Conservation (phyloP, 2,329 filamentous ascomycete species). For the Sphaerulina vaccinii region DNA sequence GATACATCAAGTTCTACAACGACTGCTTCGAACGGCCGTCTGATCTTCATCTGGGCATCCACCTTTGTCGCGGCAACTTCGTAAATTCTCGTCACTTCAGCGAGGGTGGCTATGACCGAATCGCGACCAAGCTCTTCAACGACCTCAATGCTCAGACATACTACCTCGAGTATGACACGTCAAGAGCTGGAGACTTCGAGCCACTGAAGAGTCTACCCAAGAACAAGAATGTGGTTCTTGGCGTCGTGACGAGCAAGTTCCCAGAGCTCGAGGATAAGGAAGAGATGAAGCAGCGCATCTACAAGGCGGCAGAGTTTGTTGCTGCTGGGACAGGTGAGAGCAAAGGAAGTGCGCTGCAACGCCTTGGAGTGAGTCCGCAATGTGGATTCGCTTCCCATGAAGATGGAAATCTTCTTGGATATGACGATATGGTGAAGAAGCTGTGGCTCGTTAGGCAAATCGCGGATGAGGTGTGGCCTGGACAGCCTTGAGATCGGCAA, state of each 20-base stretch:
- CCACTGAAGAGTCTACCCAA: constrained; percentile 37
- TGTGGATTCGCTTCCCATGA: background rate
- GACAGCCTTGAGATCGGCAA: background rate
- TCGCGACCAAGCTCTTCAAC: background rate
- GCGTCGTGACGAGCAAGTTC: constrained; percentile 50
- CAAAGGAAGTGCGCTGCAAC: background rate
- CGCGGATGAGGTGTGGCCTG: background rate
- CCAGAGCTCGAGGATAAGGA: constrained; percentile 48
- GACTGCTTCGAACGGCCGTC: background rate
- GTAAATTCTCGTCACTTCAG: background rate
- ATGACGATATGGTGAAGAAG: background rate
- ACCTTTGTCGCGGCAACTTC: background rate
- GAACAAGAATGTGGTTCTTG: constrained; percentile 49
- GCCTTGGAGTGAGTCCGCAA: background rate
- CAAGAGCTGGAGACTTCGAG: background rate
- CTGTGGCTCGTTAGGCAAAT: background rate
- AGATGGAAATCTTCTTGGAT: background rate
- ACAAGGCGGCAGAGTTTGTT: constrained; percentile 34
- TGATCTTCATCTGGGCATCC: background rate
- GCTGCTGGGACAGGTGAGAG: background rate
- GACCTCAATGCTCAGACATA: background rate
- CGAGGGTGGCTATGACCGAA: background rate
- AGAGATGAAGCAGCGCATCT: constrained; percentile 47
- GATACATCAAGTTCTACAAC: background rate
- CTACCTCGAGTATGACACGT: background rate